phyloP scores from a whole-genome alignment of 208 protist genomes.

The Leishmania turanica region DNA sequence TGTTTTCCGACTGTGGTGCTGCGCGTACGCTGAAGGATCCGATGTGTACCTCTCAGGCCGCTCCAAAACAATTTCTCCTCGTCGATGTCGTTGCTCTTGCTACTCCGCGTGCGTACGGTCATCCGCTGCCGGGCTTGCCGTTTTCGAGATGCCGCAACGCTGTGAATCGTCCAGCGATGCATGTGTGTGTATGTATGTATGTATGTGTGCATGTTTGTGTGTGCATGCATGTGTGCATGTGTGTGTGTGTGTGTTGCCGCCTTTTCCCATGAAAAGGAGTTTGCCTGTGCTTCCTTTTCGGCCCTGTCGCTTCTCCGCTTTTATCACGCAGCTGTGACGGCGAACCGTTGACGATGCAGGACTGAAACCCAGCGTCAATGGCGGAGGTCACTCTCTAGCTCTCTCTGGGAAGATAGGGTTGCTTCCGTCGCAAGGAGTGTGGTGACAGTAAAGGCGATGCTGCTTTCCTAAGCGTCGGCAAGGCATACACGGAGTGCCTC shows the following conservation, averaged over 20 bases:
- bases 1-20: neutral
- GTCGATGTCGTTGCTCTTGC: neutral
- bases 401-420: neutral
- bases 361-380: neutral
- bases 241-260: neutral
- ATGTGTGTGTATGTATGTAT: neutral
- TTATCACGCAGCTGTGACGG: neutral
- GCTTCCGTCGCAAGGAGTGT: neutral
- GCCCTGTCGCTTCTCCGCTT: neutral
- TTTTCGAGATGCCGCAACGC: neutral
- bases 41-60: neutral
- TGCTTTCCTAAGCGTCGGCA: neutral
- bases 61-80: neutral
- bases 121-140: neutral
- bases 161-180: neutral
- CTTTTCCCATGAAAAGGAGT: neutral
- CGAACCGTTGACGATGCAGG: neutral
- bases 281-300: neutral
- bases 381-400: neutral
- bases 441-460: neutral
- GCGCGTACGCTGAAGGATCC: neutral
- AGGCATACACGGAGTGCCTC: neutral
- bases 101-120: neutral
- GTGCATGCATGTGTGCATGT: neutral
- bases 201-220: too few relatives aligned